phyloP scores from a whole-genome alignment of 2,329 filamentous ascomycete species.

The Diaporthe aspalathi region DNA sequence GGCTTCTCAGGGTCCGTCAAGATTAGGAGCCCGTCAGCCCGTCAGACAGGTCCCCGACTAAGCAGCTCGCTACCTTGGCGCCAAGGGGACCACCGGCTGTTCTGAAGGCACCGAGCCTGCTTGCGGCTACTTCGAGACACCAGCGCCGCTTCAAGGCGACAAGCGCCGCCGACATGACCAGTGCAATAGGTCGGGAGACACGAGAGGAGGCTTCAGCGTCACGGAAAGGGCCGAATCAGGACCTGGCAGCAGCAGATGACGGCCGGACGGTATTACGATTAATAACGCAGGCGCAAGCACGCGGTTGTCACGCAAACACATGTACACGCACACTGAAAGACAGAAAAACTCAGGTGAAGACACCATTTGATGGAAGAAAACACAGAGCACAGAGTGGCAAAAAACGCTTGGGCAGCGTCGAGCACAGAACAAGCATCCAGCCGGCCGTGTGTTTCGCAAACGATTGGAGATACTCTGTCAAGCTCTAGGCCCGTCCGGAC shows the following conservation, averaged over 20 bases:
- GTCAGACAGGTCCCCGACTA: neutral
- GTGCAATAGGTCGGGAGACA: neutral
- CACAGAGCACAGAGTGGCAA: neutral
- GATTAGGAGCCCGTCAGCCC: conserved; percentile 2
- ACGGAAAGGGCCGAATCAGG: neutral
- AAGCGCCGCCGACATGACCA: conserved; percentile 11
- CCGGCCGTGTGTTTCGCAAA: neutral
- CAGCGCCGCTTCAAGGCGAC: conserved; percentile 4
- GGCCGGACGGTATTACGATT: neutral
- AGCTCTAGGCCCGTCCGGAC: neutral
- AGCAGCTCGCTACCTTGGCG: neutral
- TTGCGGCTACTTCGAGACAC: conserved; percentile 24
- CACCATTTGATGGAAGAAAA: neutral
- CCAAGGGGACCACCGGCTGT: conserved; percentile 15
- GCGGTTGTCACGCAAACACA: neutral
- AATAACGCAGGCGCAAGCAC: neutral
- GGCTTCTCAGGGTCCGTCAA: neutral
- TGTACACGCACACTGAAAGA: neutral
- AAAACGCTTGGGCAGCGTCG: neutral
- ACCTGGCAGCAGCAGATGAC: neutral
- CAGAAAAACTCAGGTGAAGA: neutral
- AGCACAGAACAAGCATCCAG: neutral
- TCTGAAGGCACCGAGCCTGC: neutral
- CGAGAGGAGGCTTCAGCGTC: neutral
- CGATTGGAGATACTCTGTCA: neutral